Evolutionary conservation across 1,284 basidiomycete genomes (phyloP), one percentile per base, ranked within the genome.

Genomic region (Wolfiporia cocos): DNA sequence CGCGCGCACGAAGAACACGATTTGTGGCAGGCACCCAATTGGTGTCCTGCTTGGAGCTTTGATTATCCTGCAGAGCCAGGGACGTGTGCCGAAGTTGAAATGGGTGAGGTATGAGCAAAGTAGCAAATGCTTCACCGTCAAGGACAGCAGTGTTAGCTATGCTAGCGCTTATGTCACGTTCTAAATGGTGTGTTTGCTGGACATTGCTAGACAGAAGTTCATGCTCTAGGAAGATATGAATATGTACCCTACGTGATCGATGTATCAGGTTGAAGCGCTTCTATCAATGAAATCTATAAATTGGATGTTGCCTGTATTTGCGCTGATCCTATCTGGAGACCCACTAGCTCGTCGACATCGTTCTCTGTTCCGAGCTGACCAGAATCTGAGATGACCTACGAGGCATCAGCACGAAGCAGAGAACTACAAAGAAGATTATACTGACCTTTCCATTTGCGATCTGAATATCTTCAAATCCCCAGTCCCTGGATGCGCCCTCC

Each of bases 51-150:
- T 99, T 4, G 86, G 84, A 4, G 84, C 92, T 2, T 61, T 97
- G 28, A 58, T 77, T 1, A 64, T 67, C 4, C 58, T 94, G 21
- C 78, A 90, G 58, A 65, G 65, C 37, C 65, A 70, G 30, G 62
- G 67, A 23, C 64, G 60, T 17, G 61, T 62, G 5, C 59, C 72
- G 3, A 68, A 61, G 34, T 58, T 87, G 39, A 76, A 79, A 47
- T 96, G 91, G 81, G 87, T 93, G 23, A 71, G 84, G 50, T 97
- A 97, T 61, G 91, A 91, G 61, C 95, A 98, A 67, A 97, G 93
- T 58, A 89, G 82, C 56, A 66, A 75, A 48, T 93, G 89, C 56
- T 47, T 70, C 45, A 76, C 64, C 5, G 60, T 86, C 34, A 67
- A 70, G 31, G 92, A 94, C 62, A 91, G 86, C 36, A 95, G 92